phyloP scores from a whole-genome alignment of 768 basidiomycete genomes.

The Termitomyces heimii region DNA sequence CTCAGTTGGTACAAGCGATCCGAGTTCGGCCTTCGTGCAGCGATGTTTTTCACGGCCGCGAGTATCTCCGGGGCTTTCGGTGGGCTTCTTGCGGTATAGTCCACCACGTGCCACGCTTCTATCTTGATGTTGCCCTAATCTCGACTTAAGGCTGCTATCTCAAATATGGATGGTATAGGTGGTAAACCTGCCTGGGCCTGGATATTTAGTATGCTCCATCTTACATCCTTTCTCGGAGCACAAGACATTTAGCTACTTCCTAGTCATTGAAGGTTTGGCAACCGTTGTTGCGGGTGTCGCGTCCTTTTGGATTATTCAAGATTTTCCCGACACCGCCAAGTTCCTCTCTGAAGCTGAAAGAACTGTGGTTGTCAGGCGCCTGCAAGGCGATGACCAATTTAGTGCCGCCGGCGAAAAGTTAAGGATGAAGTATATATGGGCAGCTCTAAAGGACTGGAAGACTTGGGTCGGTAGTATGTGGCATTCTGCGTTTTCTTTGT shows the following conservation, averaged over 20 bases:
- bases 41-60: conserved; percentile 73
- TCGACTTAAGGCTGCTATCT: conserved; percentile 48
- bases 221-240: background rate
- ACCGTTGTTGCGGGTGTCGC: conserved; percentile 60
- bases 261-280: conserved; percentile 57
- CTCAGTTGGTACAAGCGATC: conserved; percentile 56
- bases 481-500: background rate
- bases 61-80: conserved; percentile 82
- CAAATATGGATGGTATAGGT: conserved; percentile 66
- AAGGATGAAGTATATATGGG: conserved; percentile 49
- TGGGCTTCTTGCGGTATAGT: conserved; percentile 59
- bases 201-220: conserved; percentile 51
- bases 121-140: background rate
- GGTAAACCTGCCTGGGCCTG: conserved; percentile 64
- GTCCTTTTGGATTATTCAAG: conserved; percentile 76
- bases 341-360: conserved; percentile 72
- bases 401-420: conserved; percentile 68
- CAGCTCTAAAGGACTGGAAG: conserved; percentile 66
- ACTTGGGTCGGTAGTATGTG: conserved; percentile 53
- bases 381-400: conserved; percentile 65
- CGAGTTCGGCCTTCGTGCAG: conserved; percentile 65
- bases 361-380: conserved; percentile 55
- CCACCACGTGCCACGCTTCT: conserved; percentile 18
- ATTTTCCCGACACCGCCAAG: conserved; percentile 78
- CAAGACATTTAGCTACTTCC: conserved; percentile 1